Evolutionary conservation across 495 filamentous ascomycete genomes (phyloP), one percentile per base, ranked within the genome.

Genomic region (Hypomontagnella monticulosa): DNA sequence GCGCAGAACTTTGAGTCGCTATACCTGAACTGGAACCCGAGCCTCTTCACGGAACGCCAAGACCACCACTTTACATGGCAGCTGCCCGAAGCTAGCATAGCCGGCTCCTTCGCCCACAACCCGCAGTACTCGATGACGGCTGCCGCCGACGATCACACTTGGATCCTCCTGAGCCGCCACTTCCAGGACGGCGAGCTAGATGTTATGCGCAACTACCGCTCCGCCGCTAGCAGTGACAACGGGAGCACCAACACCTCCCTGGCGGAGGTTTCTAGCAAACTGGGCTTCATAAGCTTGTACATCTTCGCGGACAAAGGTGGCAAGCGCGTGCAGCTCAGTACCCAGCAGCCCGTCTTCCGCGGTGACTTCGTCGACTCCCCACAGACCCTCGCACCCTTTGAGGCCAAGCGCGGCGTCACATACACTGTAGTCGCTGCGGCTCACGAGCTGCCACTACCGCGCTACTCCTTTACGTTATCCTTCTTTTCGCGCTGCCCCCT

Each of bases 1-100:
- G 83, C 92, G 30, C 93, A 95, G 67, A 86, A 95, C 69, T 99
- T 97, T 64, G 91, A 97, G 61, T 96, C 93, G 19, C 83, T 98
- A 27, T 99, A 98, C 75, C 79, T 98, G 42, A 99, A 97, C 75
- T 99, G 96, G 96, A 97, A 96, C 67, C 93, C 96, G 4, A 84
- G 83, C 1, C 79, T 97, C 6, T 99, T 99, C 76, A 78, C 77
- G 10, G 77, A 89, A 64, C 88, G 91, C 23, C 87, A 97, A 72
- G 93, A 98, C 69, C 83, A 92, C 53, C 95, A 99, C 75, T 97
- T 98, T 74, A 78, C 83, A 2, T 99, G 95, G 95, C 85, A 91
- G 36, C 80, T 96, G 14, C 82, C 88, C 0, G 80, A 75, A n/a
- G 77, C 81, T 10, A 84, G 78, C 20, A 82, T 83, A 43, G 73